A percentile compares a stretch with the other conserved stretches of the same genome.
Conservation (phyloP, 202 grass and related monocot genomes). For the Carex sylvatica region DNA sequence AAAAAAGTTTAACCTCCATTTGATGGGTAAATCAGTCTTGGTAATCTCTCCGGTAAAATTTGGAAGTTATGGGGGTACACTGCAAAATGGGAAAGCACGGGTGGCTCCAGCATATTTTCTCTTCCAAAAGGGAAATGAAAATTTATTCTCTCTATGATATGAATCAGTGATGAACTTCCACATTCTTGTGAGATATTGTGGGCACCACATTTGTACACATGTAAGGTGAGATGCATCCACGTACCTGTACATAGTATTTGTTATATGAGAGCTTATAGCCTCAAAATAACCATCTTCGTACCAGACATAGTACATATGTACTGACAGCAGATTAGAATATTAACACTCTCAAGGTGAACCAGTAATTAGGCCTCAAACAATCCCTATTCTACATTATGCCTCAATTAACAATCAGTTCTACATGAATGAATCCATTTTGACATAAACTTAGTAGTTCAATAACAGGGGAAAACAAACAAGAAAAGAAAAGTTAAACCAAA, state of each 20-base stretch:
- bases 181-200: constrained; percentile 57
- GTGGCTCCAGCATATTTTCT: not conserved
- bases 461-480: not conserved
- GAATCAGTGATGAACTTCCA: constrained; percentile 3
- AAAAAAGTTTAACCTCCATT: too few species aligned
- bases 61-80: not conserved
- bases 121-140: not conserved
- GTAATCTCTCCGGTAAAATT: not conserved
- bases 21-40: not conserved
- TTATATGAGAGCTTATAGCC: not conserved
- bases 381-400: not conserved
- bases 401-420: not conserved
- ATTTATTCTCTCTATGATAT: not conserved
- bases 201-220: constrained; percentile 80
- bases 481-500: not conserved
- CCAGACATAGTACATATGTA: not conserved
- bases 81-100: too few species aligned
- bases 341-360: not conserved
- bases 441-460: not conserved
- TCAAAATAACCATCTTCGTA: not conserved
- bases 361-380: not conserved
- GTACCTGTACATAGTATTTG: constrained; percentile 41
- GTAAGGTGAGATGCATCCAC: constrained; percentile 74
- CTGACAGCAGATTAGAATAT: not conserved
- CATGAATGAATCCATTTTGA: not conserved